Conservation (phyloP, 805 yeast genomes). For the Saturnispora dispora region DNA sequence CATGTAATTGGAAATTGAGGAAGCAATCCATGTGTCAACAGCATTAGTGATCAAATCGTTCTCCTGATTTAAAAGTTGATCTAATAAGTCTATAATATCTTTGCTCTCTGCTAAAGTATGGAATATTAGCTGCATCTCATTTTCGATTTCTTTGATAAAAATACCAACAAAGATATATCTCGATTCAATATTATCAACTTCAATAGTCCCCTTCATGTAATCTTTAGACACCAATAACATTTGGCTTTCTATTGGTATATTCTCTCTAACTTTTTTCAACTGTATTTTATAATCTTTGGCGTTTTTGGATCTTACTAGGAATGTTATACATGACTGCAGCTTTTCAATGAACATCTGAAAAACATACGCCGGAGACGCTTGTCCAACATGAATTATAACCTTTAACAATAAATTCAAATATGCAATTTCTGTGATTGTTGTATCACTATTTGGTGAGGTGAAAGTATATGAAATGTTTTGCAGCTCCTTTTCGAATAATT, state of each 20-base stretch:
- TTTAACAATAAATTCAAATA: constrained; percentile 11
- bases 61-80: not conserved
- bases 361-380: not conserved
- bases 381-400: constrained; percentile 7
- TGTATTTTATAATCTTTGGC: constrained; percentile 7
- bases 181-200: constrained; percentile 1
- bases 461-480: constrained; percentile 15
- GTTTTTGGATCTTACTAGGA: constrained; percentile 11
- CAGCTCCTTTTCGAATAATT: constrained; percentile 12
- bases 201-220: constrained; percentile 12
- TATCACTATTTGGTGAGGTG: constrained; percentile 23
- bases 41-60: constrained; percentile 15
- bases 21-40: constrained; percentile 32
- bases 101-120: not conserved
- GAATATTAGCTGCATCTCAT: constrained; percentile 9
- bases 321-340: constrained; percentile 10
- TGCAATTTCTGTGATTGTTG: constrained; percentile 10
- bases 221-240: constrained; percentile 16
- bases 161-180: constrained; percentile 16
- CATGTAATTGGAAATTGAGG: constrained; percentile 11
- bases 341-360: constrained; percentile 6
- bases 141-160: constrained; percentile 20
- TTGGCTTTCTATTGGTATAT: constrained; percentile 16
- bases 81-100: not conserved
- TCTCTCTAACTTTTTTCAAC: not conserved